phyloP scores from a whole-genome alignment of 2,329 filamentous ascomycete genomes.

The Cytospora paraplurivora region DNA sequence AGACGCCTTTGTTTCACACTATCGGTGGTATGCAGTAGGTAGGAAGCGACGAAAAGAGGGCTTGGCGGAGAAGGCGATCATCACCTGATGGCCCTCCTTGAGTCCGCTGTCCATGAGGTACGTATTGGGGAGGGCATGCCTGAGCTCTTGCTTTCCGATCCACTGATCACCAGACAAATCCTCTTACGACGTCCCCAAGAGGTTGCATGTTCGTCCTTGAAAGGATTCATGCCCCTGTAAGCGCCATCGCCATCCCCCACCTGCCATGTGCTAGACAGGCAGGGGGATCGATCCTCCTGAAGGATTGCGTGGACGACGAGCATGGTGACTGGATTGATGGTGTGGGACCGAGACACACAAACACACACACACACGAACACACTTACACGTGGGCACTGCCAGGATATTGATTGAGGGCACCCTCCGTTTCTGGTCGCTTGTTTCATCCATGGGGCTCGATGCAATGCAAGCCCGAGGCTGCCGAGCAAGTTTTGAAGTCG shows the following conservation, averaged over 20 bases:
- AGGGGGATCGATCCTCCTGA: background rate
- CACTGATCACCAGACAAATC: too few relatives aligned
- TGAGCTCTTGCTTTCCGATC: too few relatives aligned
- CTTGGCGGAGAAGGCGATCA: too few relatives aligned
- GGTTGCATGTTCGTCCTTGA: background rate
- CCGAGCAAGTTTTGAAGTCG: background rate
- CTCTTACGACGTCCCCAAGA: background rate
- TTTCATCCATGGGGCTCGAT: background rate
- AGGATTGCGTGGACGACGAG: background rate
- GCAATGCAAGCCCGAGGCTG: background rate
- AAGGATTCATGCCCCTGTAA: slow-evolving; percentile 44
- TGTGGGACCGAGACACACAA: too few relatives aligned
- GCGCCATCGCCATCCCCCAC: slow-evolving; percentile 50
- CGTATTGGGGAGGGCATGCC: too few relatives aligned
- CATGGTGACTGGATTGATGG: background rate
- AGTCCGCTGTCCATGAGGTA: too few relatives aligned
- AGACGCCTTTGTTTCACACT: too few relatives aligned
- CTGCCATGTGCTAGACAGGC: slow-evolving; percentile 45
- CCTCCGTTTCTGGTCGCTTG: background rate
- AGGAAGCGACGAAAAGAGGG: too few relatives aligned
- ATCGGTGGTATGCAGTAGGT: too few relatives aligned
- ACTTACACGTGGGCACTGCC: slow-evolving; percentile 12
- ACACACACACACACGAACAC: too few relatives aligned
- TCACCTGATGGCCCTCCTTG: too few relatives aligned
- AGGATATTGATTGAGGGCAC: background rate